Evolutionary conservation across 2,329 filamentous ascomycete genomes (phyloP).

Genomic region (Ophiocordyceps australis): DNA sequence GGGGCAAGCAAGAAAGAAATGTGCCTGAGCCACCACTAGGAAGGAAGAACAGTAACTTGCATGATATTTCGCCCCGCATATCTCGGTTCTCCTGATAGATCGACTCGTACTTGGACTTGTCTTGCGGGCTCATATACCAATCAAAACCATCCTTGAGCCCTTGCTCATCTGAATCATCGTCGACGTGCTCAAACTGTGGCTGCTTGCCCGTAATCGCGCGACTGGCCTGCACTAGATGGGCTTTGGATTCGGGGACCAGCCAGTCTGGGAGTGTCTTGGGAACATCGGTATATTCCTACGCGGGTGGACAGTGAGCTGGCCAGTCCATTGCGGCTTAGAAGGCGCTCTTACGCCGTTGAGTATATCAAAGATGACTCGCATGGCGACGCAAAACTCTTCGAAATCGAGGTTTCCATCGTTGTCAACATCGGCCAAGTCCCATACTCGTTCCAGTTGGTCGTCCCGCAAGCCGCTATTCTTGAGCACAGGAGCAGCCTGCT

Average conservation of each 20-base stretch:
- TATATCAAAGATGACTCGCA: slow-evolving; percentile 94
- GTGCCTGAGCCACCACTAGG: too few species aligned
- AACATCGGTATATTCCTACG: slow-evolving; percentile 76
- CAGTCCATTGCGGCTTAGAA: neutral
- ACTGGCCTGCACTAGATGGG: slow-evolving; percentile 71
- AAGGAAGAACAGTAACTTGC: slow-evolving; percentile 33
- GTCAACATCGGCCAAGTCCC: slow-evolving; percentile 95
- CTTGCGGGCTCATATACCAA: slow-evolving; percentile 93
- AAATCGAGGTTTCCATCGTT: slow-evolving; percentile 96
- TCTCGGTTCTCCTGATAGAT: slow-evolving; percentile 91
- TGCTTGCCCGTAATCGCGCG: slow-evolving; percentile 64
- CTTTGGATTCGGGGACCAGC: slow-evolving; percentile 91
- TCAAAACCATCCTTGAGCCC: slow-evolving; percentile 94
- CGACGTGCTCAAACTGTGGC: slow-evolving; percentile 68
- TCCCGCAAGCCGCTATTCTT: slow-evolving; percentile 46
- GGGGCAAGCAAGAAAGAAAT: too few species aligned
- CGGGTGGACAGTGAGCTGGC: neutral
- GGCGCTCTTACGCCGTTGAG: slow-evolving; percentile 62
- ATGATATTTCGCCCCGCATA: slow-evolving; percentile 66
- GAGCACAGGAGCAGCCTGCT: slow-evolving; percentile 41
- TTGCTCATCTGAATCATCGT: slow-evolving; percentile 64
- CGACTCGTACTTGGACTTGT: slow-evolving; percentile 89
- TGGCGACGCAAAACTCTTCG: slow-evolving; percentile 98
- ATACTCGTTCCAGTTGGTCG: slow-evolving; percentile 84
- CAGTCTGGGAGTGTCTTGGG: slow-evolving; percentile 76